A percentile compares a stretch with the other conserved stretches of the same genome.
Conservation (phyloP, 2,329 filamentous ascomycete species). For the Lachnum nothofagi region DNA sequence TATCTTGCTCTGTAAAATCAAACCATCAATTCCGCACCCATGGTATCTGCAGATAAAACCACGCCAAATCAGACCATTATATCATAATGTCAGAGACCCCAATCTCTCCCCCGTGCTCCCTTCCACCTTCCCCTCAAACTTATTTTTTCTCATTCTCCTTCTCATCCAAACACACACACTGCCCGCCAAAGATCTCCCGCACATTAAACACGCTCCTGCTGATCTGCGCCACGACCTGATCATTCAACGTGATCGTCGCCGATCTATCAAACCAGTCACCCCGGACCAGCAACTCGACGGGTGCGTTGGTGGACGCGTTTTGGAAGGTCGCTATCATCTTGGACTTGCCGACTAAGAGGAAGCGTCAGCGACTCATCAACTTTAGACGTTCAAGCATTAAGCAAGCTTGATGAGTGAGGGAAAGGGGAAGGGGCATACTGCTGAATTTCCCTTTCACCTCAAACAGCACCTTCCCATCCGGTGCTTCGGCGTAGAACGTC, state of each 20-base stretch:
- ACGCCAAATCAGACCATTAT: neutral
- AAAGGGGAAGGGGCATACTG: conserved; percentile 4
- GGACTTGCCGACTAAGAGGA: conserved; percentile 43
- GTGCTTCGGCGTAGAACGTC: conserved; percentile 25
- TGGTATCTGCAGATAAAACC: neutral
- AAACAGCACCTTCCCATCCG: conserved; percentile 20
- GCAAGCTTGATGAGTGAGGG: neutral
- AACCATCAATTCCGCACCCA: neutral
- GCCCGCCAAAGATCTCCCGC: conserved; percentile 52
- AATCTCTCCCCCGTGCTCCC: neutral
- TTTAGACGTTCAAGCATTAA: neutral
- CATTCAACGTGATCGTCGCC: conserved; percentile 51
- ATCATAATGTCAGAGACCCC: neutral
- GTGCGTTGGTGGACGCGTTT: conserved; percentile 40
- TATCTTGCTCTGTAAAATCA: neutral
- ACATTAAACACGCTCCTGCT: conserved; percentile 51
- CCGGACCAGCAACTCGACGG: conserved; percentile 49
- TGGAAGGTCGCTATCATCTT: conserved; percentile 55
- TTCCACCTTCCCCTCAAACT: neutral
- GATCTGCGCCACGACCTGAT: conserved; percentile 51
- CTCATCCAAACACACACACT: conserved; percentile 66
- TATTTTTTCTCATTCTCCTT: conserved; percentile 47
- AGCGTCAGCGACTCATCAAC: neutral
- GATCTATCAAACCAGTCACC: conserved; percentile 55
- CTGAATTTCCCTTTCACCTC: conserved; percentile 28